Percentiles rank a stretch among this genome's conserved stretches.
Conservation (phyloP, 768 basidiomycete genomes). For the Lanmaoa rubissima region DNA sequence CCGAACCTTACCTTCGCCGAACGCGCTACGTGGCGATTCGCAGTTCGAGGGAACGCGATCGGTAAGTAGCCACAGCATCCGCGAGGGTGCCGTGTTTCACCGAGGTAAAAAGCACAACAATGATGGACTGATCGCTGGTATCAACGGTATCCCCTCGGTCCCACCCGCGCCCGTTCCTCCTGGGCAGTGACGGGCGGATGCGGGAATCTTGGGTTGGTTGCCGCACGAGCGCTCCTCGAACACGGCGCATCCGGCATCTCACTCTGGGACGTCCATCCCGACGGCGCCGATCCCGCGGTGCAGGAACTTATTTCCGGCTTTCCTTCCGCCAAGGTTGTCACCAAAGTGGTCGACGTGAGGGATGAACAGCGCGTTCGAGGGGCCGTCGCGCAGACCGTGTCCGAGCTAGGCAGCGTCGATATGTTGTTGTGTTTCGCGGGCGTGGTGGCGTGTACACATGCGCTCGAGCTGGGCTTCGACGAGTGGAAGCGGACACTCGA, state of each 20-base stretch:
- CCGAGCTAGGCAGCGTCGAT: constrained; percentile 34
- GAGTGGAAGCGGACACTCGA: constrained; percentile 41
- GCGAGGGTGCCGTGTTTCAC: neutral
- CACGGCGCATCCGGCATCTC: constrained; percentile 37
- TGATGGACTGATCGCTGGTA: neutral
- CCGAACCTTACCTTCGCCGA: constrained; percentile 21
- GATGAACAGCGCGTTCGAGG: constrained; percentile 25
- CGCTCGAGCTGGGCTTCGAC: constrained; percentile 30
- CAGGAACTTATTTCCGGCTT: constrained; percentile 23
- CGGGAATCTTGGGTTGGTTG: constrained; percentile 38
- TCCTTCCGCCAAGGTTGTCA: constrained; percentile 34
- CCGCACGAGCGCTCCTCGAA: constrained; percentile 41
- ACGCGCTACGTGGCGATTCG: constrained; percentile 36
- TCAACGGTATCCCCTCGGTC: neutral
- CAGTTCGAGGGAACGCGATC: constrained; percentile 41
- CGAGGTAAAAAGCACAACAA: neutral
- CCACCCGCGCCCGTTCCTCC: neutral
- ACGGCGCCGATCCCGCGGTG: constrained; percentile 4
- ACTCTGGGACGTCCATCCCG: constrained; percentile 25
- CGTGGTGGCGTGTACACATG: constrained; percentile 36
- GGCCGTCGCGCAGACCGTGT: constrained; percentile 25
- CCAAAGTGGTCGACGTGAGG: constrained; percentile 36
- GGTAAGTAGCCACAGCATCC: constrained; percentile 23
- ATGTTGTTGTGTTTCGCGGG: constrained; percentile 45
- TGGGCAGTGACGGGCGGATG: constrained; percentile 43